A percentile compares a stretch with the other conserved stretches of the same genome.
Evolutionary conservation across 139 green algal species (phyloP).

Genomic region (Trebouxia sp.): DNA sequence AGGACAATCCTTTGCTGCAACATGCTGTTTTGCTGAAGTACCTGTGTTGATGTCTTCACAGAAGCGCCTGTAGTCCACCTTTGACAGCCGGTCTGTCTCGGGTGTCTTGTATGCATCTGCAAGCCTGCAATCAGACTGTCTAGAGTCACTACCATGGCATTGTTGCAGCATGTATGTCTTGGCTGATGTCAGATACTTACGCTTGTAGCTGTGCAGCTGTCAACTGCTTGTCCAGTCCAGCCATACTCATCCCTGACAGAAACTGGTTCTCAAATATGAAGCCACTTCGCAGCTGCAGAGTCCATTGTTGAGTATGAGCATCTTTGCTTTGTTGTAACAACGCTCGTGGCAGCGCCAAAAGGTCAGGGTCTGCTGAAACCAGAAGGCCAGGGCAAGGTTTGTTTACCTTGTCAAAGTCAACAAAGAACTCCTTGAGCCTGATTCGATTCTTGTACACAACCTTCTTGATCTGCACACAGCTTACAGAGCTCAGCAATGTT

Average conservation of each 20-base stretch:
- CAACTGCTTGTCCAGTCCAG: conserved; percentile 62
- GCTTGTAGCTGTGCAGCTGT: conserved; percentile 48
- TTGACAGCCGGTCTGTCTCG: conserved; percentile 29
- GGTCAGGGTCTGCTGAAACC: background rate
- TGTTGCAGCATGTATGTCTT: background rate
- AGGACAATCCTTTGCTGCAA: no score
- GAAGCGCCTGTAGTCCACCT: conserved; percentile 58
- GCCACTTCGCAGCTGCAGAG: conserved; percentile 40
- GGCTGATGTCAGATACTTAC: background rate
- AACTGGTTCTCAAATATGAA: conserved; percentile 72
- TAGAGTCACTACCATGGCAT: no score
- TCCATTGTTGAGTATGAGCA: background rate
- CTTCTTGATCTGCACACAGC: conserved; percentile 52
- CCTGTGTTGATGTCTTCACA: conserved; percentile 62
- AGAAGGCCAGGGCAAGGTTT: background rate
- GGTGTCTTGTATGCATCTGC: conserved; percentile 54
- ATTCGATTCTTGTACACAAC: conserved; percentile 72
- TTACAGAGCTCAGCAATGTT: background rate
- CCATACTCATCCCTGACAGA: conserved; percentile 50
- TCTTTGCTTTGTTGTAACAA: background rate
- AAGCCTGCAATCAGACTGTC: conserved; percentile 32
- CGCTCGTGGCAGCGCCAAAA: no score
- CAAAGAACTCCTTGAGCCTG: conserved; percentile 64
- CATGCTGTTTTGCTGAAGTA: background rate
- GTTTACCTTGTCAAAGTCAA: conserved; percentile 73